These are phyloP conservation scores for Takakia lepidozioides DNA, from an alignment of 225 moss, liverwort and hornwort genomes.

Conservation along the genomic window DNA sequence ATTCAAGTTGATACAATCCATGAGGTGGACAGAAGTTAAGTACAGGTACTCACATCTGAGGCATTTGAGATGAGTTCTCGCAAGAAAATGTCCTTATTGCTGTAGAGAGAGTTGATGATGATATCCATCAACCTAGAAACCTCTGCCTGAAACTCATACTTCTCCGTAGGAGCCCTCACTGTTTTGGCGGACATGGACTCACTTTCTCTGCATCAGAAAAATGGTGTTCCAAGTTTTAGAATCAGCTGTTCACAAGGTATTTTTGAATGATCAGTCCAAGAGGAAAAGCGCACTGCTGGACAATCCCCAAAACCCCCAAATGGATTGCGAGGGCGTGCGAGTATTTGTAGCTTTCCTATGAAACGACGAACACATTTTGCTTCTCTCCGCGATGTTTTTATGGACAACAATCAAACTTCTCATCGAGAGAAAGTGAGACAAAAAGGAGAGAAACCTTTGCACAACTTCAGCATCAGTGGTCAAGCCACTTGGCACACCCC, in stretches of 20 bases:
- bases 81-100: constrained; percentile 95
- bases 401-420: too few species aligned
- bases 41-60: constrained; percentile 66
- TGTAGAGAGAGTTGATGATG: constrained; percentile 95
- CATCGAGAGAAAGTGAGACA: background rate
- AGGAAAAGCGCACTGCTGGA: too few species aligned
- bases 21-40: too few species aligned
- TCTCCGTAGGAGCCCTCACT: constrained; percentile 69
- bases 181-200: constrained; percentile 67
- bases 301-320: too few species aligned
- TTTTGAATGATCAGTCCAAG: too few species aligned
- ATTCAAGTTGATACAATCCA: too few species aligned
- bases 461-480: constrained; percentile 59
- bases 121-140: constrained; percentile 99
- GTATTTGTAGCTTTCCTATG: too few species aligned
- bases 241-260: too few species aligned
- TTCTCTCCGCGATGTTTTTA: too few species aligned
- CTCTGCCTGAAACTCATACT: constrained; percentile 99
- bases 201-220: constrained; percentile 77
- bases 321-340: too few species aligned
- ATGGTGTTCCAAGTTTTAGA: too few species aligned
- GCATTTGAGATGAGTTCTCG: constrained; percentile 98
- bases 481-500: constrained; percentile 41
- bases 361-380: too few species aligned
- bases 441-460: constrained; percentile 22